phyloP scores from a whole-genome alignment of 208 protist genomes.

The Leishmania arabica region DNA sequence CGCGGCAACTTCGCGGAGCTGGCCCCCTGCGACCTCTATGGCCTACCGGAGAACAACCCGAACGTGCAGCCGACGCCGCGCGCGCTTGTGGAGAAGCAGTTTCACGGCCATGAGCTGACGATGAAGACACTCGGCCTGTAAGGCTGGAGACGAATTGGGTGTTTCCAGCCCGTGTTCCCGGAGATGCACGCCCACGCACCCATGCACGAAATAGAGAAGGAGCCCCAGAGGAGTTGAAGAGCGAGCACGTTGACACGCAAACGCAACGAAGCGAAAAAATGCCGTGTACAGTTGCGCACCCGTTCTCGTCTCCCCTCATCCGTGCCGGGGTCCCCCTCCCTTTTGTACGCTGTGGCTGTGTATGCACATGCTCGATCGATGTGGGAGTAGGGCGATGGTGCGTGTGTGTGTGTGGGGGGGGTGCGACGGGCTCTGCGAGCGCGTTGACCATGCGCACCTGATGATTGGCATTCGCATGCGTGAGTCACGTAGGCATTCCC shows the following conservation, averaged over 20 bases:
- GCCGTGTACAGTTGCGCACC: not conserved
- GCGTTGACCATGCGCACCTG: not conserved
- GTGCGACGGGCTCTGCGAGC: not conserved
- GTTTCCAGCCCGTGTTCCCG: too few relatives aligned
- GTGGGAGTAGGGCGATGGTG: not conserved
- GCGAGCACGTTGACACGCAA: not conserved
- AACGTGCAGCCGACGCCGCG: conserved; percentile 87
- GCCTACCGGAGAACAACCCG: conserved; percentile 79
- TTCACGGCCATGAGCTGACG: conserved; percentile 87
- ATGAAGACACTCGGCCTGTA: conserved; percentile 80
- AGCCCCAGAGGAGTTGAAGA: not conserved
- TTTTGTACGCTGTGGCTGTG: not conserved
- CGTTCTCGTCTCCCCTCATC: not conserved
- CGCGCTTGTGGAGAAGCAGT: conserved; percentile 64
- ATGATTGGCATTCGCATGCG: not conserved
- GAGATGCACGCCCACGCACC: not conserved
- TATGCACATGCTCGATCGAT: not conserved
- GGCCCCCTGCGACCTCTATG: conserved; percentile 69
- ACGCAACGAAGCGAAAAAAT: not conserved
- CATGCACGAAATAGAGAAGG: not conserved
- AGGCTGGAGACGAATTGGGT: not conserved
- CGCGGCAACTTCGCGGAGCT: conserved; percentile 79
- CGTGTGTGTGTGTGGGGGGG: not conserved
- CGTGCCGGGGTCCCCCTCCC: not conserved
- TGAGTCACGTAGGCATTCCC: not conserved